Base-by-base conservation (phyloP, 257 asterid genomes). In the Rauvolfia tetraphylla region DNA sequence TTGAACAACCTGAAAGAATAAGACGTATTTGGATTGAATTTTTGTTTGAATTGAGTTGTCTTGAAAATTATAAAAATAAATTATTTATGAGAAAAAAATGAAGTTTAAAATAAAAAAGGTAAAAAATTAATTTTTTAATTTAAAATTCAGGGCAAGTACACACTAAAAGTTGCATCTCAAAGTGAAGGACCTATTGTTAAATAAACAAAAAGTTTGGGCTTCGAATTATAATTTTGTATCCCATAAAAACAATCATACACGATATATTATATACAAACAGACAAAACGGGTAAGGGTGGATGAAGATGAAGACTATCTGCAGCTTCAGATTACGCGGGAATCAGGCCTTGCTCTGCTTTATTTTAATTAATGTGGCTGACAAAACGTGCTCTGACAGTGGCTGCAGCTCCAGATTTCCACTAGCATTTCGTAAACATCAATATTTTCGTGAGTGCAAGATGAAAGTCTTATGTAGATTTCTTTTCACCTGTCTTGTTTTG, bases 301-400 rank as follows among this genome's bases (percentile, higher is more conserved):
- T 22, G 33, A 67, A 67, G 18, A 67, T 38, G 72, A 31, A 8
- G 31, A 17, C 20, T 3, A 22, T 8, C 15, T 15, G 51, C 8
- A 67, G 51, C 51, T 38, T 38, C 33, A 38, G 33, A 38, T 66
- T 36, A 8, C 71, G 71, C 71, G 49, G 72, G 72, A 66, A 36
- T 22, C 33, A 23, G 33, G 5, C 25, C 0, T 18, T 4, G 18
- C n/a, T 48, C n/a, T 31, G 59, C 25, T 46, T 27, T 71, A 46
- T 46, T 71, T 69, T 68, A 68, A 23, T 5, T 44, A 12, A 1
- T 34, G 57, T 44, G 38, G 61, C 41, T n/a, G 76, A 53, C 68
- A 36, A 73, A 73, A 38, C 54, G 46, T 14, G 53, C 53, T 34
- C 34, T 14, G 18, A 15, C 65, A 22, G 17, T 46, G 27, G 51